These are phyloP conservation scores for Boletus subcaerulescens DNA, from an alignment of 768 basidiomycete genomes.

Conservation along the genomic window DNA sequence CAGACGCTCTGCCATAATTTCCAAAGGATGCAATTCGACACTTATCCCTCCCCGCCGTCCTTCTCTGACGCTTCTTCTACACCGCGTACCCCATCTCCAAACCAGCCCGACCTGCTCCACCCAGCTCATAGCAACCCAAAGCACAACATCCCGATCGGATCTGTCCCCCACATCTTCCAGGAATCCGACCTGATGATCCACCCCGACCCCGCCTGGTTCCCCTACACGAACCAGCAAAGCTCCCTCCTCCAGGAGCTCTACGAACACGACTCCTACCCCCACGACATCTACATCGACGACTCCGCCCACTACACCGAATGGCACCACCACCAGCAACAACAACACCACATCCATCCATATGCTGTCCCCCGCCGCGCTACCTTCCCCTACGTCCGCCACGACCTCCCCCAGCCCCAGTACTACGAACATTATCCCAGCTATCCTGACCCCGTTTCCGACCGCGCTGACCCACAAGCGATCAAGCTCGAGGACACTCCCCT, in stretches of 20 bases:
- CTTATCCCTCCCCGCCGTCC: slow-evolving; percentile 46
- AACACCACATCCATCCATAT: slow-evolving; percentile 27
- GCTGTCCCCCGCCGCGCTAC: slow-evolving; percentile 60
- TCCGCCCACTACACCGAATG: slow-evolving; percentile 34
- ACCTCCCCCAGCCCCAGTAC: slow-evolving; percentile 46
- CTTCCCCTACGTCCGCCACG: slow-evolving; percentile 74
- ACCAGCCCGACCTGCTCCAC: slow-evolving; percentile 35
- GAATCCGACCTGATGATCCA: slow-evolving; percentile 37
- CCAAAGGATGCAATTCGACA: slow-evolving; percentile 53
- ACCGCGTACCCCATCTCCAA: slow-evolving; percentile 74
- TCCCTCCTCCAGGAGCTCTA: slow-evolving; percentile 74
- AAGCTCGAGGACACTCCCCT: slow-evolving; percentile 65
- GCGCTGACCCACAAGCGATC: slow-evolving; percentile 37
- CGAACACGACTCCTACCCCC: slow-evolving; percentile 46
- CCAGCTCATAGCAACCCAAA: slow-evolving; percentile 34
- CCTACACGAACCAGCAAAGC: slow-evolving; percentile 36
- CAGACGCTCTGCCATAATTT: slow-evolving; percentile 16
- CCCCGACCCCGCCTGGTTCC: slow-evolving; percentile 38
- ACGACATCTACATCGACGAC: slow-evolving; percentile 36
- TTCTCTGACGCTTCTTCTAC: slow-evolving; percentile 67
- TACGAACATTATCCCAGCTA: slow-evolving; percentile 38
- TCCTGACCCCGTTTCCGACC: slow-evolving; percentile 36
- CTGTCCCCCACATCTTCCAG: slow-evolving; percentile 51
- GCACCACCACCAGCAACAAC: slow-evolving; percentile 36
- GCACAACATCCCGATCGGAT: slow-evolving; percentile 37